Conservation (phyloP, 257 asterid species). For the Solanum corneliomulleri region DNA sequence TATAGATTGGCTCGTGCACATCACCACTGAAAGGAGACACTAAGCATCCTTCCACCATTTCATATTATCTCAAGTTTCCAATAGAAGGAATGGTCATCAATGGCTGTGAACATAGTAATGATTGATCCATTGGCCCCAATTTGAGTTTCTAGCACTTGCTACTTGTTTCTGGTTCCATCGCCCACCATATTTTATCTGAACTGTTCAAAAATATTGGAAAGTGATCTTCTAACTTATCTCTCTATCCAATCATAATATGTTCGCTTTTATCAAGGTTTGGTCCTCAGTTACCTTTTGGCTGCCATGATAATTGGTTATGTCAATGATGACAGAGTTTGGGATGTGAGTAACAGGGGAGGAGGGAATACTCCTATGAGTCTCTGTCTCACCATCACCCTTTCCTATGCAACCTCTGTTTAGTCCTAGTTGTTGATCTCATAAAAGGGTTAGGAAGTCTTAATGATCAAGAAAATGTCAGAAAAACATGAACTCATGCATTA, state of each 20-base stretch:
- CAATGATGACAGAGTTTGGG: not conserved
- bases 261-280: not conserved
- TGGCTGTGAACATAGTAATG: not conserved
- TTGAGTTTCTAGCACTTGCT: not conserved
- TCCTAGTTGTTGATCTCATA: not conserved
- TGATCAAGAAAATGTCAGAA: not conserved
- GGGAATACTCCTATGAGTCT: not conserved
- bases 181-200: not conserved
- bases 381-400: not conserved
- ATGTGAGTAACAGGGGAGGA: not conserved
- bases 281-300: not conserved
- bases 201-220: not conserved
- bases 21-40: not conserved
- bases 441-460: not conserved
- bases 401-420: not conserved
- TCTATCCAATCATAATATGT: not conserved
- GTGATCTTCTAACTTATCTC: not conserved
- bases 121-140: not conserved
- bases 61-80: not conserved
- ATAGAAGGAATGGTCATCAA: not conserved
- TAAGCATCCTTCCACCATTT: not conserved
- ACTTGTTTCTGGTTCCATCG: not conserved
- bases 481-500: not conserved
- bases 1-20: not conserved
- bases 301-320: not conserved